Percentiles rank a stretch among this genome's conserved stretches.
Conservation (phyloP, 2,329 filamentous ascomycete species). For the Scedosporium boydii region DNA sequence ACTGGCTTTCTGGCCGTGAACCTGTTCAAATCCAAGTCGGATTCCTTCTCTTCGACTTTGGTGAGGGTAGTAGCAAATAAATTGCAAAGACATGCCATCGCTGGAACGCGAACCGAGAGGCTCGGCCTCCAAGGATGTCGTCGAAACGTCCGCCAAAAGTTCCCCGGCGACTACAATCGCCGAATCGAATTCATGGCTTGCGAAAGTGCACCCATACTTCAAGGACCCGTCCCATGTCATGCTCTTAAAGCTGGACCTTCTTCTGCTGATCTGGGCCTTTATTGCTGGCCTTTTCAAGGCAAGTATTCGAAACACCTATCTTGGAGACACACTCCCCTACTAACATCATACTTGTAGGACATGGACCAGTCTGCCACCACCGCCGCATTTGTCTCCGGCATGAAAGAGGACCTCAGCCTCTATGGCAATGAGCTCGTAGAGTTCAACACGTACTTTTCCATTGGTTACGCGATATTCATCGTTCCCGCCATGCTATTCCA, state of each 20-base stretch:
- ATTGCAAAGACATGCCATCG: neutral
- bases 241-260: conserved; percentile 18
- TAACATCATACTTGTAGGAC: conserved; percentile 4
- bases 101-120: neutral
- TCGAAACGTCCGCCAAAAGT: neutral
- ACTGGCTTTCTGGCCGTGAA: neutral
- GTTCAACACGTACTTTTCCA: conserved; percentile 42
- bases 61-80: no score
- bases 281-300: conserved; percentile 28
- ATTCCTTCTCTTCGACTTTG: no score
- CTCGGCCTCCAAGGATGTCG: neutral
- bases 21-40: no score
- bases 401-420: conserved; percentile 42
- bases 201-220: conserved; percentile 20
- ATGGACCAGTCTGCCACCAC: conserved; percentile 23
- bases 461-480: conserved; percentile 46
- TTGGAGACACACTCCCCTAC: no score
- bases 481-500: conserved; percentile 28
- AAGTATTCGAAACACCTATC: no score
- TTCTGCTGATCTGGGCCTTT: conserved; percentile 17
- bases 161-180: conserved; percentile 7
- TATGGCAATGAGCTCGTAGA: conserved; percentile 47
- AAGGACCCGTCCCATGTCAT: conserved; percentile 17
- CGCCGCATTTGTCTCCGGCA: conserved; percentile 31
- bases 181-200: conserved; percentile 18